Conservation (phyloP, 768 basidiomycete species). For the Xerocomus potaroensis region DNA sequence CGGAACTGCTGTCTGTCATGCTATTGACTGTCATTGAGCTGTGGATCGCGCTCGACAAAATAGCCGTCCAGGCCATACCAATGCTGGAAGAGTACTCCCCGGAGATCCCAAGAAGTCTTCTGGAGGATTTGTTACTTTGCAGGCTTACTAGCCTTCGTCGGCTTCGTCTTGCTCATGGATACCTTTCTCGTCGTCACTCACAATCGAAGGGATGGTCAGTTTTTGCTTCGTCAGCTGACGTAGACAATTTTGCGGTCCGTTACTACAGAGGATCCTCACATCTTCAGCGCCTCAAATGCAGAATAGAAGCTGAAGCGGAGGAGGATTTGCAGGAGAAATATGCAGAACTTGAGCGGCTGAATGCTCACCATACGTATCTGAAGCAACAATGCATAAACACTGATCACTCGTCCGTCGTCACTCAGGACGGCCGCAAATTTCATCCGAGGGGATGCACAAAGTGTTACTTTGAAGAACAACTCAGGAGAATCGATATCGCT, state of each 20-base stretch:
- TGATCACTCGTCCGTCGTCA: not conserved
- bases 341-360: conserved; percentile 24
- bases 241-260: conserved; percentile 31
- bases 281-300: conserved; percentile 23
- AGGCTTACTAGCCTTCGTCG: conserved; percentile 26
- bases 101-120: conserved; percentile 25
- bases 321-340: conserved; percentile 20
- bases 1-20: conserved; percentile 41
- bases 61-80: conserved; percentile 17
- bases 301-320: conserved; percentile 30
- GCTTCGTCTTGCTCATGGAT: conserved; percentile 21
- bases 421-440: not conserved
- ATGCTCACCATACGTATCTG: conserved; percentile 20
- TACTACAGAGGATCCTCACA: conserved; percentile 27
- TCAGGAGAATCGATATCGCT: conserved; percentile 25
- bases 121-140: conserved; percentile 28
- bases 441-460: conserved; percentile 21
- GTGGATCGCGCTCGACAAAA: conserved; percentile 35
- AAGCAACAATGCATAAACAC: not conserved
- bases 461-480: conserved; percentile 25
- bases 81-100: conserved; percentile 32
- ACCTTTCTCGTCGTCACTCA: conserved; percentile 32
- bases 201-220: conserved; percentile 25
- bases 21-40: conserved; percentile 36
- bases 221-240: conserved; percentile 24